Conservation (phyloP, 257 asterid species). For the Ehretia macrophylla region DNA sequence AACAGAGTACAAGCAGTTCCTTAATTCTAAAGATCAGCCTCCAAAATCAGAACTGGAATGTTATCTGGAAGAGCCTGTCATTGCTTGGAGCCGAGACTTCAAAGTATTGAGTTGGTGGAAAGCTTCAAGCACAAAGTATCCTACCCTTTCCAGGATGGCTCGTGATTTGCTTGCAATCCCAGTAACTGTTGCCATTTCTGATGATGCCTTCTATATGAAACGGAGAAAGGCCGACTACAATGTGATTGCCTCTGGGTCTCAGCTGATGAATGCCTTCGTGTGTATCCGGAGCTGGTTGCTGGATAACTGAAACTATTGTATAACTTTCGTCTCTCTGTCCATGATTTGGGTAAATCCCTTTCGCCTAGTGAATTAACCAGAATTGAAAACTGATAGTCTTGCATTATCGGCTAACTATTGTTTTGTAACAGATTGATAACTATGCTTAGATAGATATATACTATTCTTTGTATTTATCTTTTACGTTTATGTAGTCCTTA, state of each 20-base stretch:
- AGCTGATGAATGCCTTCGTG: neutral
- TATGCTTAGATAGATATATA: no score
- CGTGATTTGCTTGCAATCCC: conserved; percentile 1
- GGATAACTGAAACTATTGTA: no score
- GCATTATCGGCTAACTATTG: no score
- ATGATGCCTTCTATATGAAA: neutral
- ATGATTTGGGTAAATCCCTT: no score
- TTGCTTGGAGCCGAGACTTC: conserved; percentile 7
- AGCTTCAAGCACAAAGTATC: conserved; percentile 1
- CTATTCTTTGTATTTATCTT: no score
- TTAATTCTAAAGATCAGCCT: neutral
- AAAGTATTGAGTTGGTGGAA: conserved; percentile 9
- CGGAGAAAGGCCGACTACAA: neutral
- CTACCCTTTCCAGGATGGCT: conserved; percentile 5
- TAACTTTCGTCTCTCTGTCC: no score
- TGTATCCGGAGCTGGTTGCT: neutral
- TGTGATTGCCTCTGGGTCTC: neutral
- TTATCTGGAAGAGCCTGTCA: conserved; percentile 1
- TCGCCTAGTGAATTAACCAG: no score
- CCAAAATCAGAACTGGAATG: conserved; percentile 7
- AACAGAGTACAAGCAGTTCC: conserved; percentile 1
- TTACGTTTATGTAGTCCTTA: no score
- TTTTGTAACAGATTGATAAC: no score
- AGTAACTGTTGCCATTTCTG: neutral
- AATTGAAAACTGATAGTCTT: no score